phyloP scores from a whole-genome alignment of 176 grass and related monocot genomes.

The Oryza officinalis region DNA sequence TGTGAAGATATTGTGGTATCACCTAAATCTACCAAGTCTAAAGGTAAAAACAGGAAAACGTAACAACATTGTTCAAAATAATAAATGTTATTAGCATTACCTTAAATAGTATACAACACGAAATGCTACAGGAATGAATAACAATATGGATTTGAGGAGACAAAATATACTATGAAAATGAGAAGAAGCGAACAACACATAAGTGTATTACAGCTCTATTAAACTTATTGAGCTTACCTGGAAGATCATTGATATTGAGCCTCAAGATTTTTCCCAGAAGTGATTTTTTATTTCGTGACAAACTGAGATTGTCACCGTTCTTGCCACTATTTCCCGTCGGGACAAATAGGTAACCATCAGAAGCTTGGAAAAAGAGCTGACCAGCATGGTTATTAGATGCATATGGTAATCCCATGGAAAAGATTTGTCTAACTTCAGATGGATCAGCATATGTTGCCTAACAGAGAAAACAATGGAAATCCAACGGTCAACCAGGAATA shows the following conservation, averaged over 20 bases:
- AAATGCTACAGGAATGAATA: neutral
- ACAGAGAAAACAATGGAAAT: neutral
- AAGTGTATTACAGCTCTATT: neutral
- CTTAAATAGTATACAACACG: neutral
- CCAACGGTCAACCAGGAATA: neutral
- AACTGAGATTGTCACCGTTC: slow-evolving; percentile 55
- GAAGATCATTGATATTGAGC: slow-evolving; percentile 49
- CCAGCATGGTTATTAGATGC: slow-evolving; percentile 48
- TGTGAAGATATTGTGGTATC: neutral
- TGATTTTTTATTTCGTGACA: slow-evolving; percentile 62
- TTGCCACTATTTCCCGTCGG: slow-evolving; percentile 66
- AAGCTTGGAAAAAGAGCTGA: slow-evolving; percentile 63
- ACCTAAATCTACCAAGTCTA: neutral
- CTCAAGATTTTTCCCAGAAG: slow-evolving; percentile 72
- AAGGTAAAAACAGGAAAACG: neutral
- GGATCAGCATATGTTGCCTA: slow-evolving; percentile 55
- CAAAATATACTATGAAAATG: neutral
- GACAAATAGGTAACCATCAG: slow-evolving; percentile 61
- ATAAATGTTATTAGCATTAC: neutral
- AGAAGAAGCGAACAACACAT: too few relatives aligned
- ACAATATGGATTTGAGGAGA: neutral
- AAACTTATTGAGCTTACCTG: slow-evolving; percentile 27
- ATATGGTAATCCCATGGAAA: slow-evolving; percentile 72
- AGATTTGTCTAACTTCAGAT: slow-evolving; percentile 53
- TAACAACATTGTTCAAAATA: neutral